Evolutionary conservation across 2,329 filamentous ascomycete species (phyloP).

Genomic region (Colletotrichum lupini): DNA sequence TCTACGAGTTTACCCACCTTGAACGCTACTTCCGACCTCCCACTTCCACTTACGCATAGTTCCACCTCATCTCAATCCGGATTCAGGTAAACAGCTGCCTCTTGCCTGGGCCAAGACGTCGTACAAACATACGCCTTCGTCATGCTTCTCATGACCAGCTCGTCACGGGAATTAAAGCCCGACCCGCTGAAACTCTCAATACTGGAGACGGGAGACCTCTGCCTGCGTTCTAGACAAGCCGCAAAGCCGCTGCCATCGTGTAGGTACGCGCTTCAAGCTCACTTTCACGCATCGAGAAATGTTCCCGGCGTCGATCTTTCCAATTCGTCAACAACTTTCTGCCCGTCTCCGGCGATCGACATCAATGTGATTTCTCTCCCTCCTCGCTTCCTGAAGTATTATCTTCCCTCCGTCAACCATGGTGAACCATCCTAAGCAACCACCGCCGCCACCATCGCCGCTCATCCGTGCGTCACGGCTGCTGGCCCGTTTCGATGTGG

Average conservation of each 20-base stretch:
- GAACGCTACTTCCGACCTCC: conserved; percentile 22
- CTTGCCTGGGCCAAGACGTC: conserved; percentile 9
- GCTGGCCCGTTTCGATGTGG: conserved; percentile 15
- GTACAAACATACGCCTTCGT: neutral
- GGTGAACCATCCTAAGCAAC: neutral
- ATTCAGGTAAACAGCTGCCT: conserved; percentile 24
- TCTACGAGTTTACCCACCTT: neutral
- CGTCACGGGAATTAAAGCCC: neutral
- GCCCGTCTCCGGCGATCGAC: conserved; percentile 24
- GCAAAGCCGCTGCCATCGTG: neutral
- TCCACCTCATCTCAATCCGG: conserved; percentile 17
- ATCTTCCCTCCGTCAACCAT: conserved; percentile 4
- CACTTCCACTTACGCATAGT: conserved; percentile 26
- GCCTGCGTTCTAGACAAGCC: neutral
- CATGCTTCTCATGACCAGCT: conserved; percentile 3
- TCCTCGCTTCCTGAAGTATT: neutral
- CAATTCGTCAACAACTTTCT: neutral
- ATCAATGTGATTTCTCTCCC: neutral
- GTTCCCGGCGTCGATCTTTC: conserved; percentile 11
- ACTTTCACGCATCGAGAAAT: conserved; percentile 19
- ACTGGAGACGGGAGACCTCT: neutral
- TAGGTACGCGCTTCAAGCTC: neutral
- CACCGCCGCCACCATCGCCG: neutral
- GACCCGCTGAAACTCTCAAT: conserved; percentile 2
- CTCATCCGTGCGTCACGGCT: conserved; percentile 15